Evolutionary conservation across 306 rosid species (phyloP), one percentile per base, ranked within the genome.

Genomic region (Pueraria montana): DNA sequence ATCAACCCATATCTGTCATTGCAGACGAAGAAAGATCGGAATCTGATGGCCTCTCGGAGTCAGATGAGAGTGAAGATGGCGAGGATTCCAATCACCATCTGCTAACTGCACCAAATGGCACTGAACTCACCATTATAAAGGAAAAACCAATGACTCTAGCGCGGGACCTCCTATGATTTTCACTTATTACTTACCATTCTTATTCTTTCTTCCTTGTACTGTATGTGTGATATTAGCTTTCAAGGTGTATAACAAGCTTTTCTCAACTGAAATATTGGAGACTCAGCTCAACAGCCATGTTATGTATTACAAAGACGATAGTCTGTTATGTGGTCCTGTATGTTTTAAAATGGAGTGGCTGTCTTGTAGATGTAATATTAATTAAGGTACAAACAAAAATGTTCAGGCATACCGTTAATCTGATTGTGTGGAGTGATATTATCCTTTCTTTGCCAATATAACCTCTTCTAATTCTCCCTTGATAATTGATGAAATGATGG

Each of bases 1-100:
- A 64, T 67, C 23, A 45, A 76, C 21, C 13, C 17, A 4, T 24
- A 11, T 83, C 0, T 81, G 74, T 71, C 59, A 80, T 72, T 87
- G 56, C 92, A 93, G 97, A 89, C 49, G 98, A 90, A 1, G 98
- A 91, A 11, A 94, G 88, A 69, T 89, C 97, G 64, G 97, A 87
- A 73, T 84, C 91, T 50, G 82, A 78, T 72, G 88, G 76, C 50
- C 81, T 88, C 65, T 87, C 90, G 17, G 87, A 69, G 18, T 83
- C 99, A 56, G 86, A 27, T 10, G 94, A 80, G 49, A 92, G 94
- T 76, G 97, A 89, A 65, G 92, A 80, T 10, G 95, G 5, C 40
- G 40, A 93, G 83, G 84, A 71, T 67, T 80, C 94, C 27, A 78
- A 91, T 79, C 97, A 89, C 77, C 97, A 82, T 61, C 88, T 94